Percentiles rank a stretch among this genome's conserved stretches.
Evolutionary conservation across 1,284 basidiomycete genomes (phyloP).

Genomic region (Cutaneotrichosporon sp.): DNA sequence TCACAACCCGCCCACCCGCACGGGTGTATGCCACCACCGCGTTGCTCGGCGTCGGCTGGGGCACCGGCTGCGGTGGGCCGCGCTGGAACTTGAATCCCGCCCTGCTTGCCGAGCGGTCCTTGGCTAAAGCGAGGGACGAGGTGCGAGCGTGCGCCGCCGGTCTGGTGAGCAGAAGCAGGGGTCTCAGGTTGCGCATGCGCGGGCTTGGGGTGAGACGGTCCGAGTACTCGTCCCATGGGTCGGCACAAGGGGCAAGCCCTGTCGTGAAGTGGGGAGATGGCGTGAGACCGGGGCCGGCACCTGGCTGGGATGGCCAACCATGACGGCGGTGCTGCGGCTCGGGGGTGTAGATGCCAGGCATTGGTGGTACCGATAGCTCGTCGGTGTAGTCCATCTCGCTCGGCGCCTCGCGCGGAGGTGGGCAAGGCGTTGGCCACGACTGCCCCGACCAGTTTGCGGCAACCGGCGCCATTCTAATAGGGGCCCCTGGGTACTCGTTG

Average conservation of each 20-base stretch:
- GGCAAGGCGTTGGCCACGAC: conserved; percentile 10
- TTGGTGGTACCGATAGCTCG: neutral
- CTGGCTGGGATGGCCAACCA: neutral
- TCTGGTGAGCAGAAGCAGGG: conserved; percentile 18
- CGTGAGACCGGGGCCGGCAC: neutral
- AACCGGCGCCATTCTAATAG: neutral
- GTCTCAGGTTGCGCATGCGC: conserved; percentile 15
- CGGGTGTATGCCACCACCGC: neutral
- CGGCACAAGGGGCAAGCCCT: conserved; percentile 10
- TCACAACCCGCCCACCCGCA: neutral
- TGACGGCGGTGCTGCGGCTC: neutral
- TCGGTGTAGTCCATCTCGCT: neutral
- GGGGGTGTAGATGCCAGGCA: neutral
- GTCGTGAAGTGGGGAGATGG: conserved; percentile 1
- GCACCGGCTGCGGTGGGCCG: neutral
- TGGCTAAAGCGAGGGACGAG: conserved; percentile 10
- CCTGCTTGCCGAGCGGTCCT: conserved; percentile 1
- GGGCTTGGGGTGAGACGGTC: conserved; percentile 25
- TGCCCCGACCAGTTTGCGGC: conserved; percentile 11
- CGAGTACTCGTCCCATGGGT: conserved; percentile 29
- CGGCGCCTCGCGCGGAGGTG: conserved; percentile 10
- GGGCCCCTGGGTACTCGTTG: conserved; percentile 4
- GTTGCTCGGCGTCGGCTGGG: conserved; percentile 1
- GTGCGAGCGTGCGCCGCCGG: conserved; percentile 15
- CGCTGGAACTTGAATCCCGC: neutral